Evolutionary conservation across 768 basidiomycete genomes (phyloP).

Genomic region (Leucosporidium yakuticum): DNA sequence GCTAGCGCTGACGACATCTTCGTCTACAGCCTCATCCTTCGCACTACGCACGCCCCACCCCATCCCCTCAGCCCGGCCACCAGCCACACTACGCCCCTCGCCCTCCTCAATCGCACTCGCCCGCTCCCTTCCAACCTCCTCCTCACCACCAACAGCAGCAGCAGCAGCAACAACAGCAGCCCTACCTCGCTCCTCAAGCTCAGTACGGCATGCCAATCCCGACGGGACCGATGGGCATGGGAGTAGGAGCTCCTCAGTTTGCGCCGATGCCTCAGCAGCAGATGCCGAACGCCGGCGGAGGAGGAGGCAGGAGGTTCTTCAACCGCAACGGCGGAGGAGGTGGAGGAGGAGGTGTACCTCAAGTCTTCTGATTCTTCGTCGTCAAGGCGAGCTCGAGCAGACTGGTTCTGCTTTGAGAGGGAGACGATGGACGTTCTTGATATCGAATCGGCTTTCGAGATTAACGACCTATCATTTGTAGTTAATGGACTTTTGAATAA

Average conservation of each 20-base stretch:
- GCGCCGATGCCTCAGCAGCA: constrained; percentile 45
- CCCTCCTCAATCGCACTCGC: neutral
- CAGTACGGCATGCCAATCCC: too few relatives aligned
- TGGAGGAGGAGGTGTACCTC: neutral
- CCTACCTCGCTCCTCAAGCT: neutral
- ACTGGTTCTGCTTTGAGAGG: too few relatives aligned
- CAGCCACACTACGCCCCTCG: constrained; percentile 1
- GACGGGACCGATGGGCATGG: too few relatives aligned
- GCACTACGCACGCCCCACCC: neutral
- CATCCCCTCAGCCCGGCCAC: constrained; percentile 30
- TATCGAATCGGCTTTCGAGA: too few relatives aligned
- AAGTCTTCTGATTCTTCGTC: neutral
- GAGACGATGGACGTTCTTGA: too few relatives aligned
- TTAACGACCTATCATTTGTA: too few relatives aligned
- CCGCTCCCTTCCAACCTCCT: constrained; percentile 1
- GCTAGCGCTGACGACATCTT: neutral
- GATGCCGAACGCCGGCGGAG: constrained; percentile 38
- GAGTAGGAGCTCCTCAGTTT: too few relatives aligned
- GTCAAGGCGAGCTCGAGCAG: too few relatives aligned
- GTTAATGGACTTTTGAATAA: too few relatives aligned
- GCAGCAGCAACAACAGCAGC: constrained; percentile 4
- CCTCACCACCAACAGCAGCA: constrained; percentile 14
- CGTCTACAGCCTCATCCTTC: neutral
- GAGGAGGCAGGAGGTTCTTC: neutral
- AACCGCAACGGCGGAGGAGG: neutral